Conservation (phyloP, 139 green algal species). For the Spirogloea muscicola region DNA sequence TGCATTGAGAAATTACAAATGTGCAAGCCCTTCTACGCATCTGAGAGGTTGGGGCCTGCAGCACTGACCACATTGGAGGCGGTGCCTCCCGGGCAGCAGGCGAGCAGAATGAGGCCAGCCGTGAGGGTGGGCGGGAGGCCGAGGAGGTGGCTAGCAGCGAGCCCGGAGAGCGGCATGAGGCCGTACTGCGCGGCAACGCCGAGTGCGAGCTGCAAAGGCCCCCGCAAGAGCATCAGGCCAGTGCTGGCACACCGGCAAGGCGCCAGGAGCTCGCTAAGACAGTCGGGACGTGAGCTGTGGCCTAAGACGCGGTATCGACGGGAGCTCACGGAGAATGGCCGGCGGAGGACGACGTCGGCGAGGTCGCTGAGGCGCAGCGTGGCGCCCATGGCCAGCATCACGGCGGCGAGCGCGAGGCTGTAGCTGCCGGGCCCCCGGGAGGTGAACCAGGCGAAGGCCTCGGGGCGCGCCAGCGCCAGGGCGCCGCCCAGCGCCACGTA, state of each 20-base stretch:
- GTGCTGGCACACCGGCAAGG: slow-evolving; percentile 14
- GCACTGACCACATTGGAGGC: slow-evolving; percentile 70
- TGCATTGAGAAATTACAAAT: not conserved
- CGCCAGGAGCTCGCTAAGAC: too few species aligned
- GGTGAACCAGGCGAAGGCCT: slow-evolving; percentile 57
- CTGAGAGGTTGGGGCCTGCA: not conserved
- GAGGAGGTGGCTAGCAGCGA: slow-evolving; percentile 49
- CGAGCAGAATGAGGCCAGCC: slow-evolving; percentile 70
- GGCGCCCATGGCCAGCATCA: slow-evolving; percentile 73
- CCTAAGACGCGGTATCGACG: not conserved
- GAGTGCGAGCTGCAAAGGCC: slow-evolving; percentile 54
- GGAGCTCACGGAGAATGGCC: not conserved
- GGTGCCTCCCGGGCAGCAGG: slow-evolving; percentile 70
- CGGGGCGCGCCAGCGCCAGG: slow-evolving; percentile 51
- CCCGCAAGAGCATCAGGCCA: too few species aligned
- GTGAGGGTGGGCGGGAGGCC: slow-evolving; percentile 57
- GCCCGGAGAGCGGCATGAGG: slow-evolving; percentile 69
- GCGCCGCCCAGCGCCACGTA: slow-evolving; percentile 56
- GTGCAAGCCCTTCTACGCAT: not conserved
- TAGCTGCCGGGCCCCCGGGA: slow-evolving; percentile 54
- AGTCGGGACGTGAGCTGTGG: not conserved
- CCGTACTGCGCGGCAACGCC: slow-evolving; percentile 69
- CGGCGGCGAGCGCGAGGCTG: slow-evolving; percentile 53
- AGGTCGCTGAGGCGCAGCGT: slow-evolving; percentile 58
- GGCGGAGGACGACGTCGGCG: not conserved